These are phyloP conservation scores for Corrigiola litoralis DNA, from an alignment of 179 eudicot species.

Conservation along the genomic window DNA sequence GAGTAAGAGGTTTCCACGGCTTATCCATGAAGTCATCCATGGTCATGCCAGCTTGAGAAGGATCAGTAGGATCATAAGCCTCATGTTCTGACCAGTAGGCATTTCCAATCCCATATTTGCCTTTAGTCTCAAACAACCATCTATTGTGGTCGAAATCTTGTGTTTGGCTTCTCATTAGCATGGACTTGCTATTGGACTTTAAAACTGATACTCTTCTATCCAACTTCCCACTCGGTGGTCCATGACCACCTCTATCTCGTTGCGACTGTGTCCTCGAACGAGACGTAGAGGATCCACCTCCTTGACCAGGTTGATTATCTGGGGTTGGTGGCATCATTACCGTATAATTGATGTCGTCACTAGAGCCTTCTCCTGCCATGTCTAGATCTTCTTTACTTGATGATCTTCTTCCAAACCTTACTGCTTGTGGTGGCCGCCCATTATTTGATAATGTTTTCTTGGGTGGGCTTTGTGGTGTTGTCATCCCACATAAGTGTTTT, in stretches of 20 bases:
- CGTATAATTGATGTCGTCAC: constrained; percentile 51
- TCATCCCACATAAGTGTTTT: not conserved
- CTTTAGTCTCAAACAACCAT: constrained; percentile 86
- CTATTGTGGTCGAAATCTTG: constrained; percentile 84
- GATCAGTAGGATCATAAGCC: constrained; percentile 34
- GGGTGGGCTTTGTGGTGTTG: constrained; percentile 18
- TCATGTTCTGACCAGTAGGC: constrained; percentile 78
- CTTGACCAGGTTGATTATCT: constrained; percentile 52
- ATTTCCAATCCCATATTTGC: constrained; percentile 83
- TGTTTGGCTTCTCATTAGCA: constrained; percentile 74
- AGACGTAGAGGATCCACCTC: constrained; percentile 2
- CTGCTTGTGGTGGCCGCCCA: constrained; percentile 38
- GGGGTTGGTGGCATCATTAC: constrained; percentile 80
- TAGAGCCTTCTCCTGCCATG: constrained; percentile 38
- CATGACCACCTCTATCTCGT: constrained; percentile 13
- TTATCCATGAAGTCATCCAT: constrained; percentile 77
- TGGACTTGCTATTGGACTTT: constrained; percentile 56
- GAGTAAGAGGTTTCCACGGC: constrained; percentile 94
- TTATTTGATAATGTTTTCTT: constrained; percentile 33
- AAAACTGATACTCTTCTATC: constrained; percentile 63
- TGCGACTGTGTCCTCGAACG: constrained; percentile 29
- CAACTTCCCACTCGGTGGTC: constrained; percentile 28
- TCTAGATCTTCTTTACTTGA: constrained; percentile 59
- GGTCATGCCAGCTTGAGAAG: constrained; percentile 43
- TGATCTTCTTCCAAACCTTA: constrained; percentile 50